Conservation (phyloP, 352 stramenopile genomes). For the Halophytophthora batemanensis region DNA sequence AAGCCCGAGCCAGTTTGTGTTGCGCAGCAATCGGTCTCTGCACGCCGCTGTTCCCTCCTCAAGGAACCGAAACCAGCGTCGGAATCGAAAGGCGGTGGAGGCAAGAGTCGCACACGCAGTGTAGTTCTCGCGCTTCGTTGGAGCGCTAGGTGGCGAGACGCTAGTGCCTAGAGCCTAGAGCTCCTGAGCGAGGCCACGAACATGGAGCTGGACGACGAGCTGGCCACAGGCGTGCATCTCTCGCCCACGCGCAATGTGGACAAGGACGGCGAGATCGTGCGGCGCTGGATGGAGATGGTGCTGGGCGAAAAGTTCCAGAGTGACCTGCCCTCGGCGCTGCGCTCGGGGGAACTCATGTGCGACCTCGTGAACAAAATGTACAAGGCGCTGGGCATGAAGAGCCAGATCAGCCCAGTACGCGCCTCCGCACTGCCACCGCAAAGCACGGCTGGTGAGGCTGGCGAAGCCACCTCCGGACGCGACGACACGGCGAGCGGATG, state of each 20-base stretch:
- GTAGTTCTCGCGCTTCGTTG: too few species aligned
- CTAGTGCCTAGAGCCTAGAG: not conserved
- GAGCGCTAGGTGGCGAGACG: not conserved
- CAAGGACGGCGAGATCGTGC: constrained; percentile 67
- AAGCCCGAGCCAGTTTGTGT: too few species aligned
- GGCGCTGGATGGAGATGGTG: constrained; percentile 88
- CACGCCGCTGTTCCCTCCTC: not conserved
- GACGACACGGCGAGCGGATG: constrained; percentile 11
- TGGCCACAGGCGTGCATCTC: constrained; percentile 29
- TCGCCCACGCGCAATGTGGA: constrained; percentile 32
- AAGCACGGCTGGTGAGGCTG: too few species aligned
- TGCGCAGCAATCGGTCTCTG: not conserved
- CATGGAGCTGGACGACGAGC: constrained; percentile 30
- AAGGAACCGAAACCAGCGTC: not conserved
- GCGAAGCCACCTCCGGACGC: not conserved
- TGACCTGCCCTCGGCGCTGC: constrained; percentile 50
- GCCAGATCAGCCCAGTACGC: constrained; percentile 34
- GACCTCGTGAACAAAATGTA: constrained; percentile 72
- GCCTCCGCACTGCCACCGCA: too few species aligned
- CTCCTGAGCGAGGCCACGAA: not conserved
- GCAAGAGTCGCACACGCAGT: too few species aligned
- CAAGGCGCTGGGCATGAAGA: constrained; percentile 74
- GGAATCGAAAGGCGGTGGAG: too few species aligned
- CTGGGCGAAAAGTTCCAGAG: constrained; percentile 67
- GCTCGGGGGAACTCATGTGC: constrained; percentile 63